Evolutionary conservation across 2,329 filamentous ascomycete genomes (phyloP), one percentile per base, ranked within the genome.

Genomic region (Penicillium sp.): DNA sequence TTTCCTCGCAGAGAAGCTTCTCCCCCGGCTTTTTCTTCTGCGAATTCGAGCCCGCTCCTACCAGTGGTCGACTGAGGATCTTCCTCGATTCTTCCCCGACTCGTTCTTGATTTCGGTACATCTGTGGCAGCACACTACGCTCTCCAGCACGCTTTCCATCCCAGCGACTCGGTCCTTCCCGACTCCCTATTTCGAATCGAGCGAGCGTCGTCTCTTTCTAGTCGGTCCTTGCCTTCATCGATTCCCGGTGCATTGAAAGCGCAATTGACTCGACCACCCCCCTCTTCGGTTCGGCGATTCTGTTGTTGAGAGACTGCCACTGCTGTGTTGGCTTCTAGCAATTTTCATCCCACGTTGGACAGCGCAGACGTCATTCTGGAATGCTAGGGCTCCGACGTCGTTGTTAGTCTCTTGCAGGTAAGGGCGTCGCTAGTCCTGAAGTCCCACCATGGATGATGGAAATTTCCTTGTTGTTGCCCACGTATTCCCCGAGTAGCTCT

Each of bases 361-460:
- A 44, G 30, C 37, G 16, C 45, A 49, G 53, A 54, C 51, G 47
- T 56, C 47, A 53, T 54, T 49, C 51, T 56, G 53, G 51, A 50
- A 56, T 56, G 53, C 49, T 45, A 48, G 47, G 44, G 30, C 39
- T 47, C 26, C 20, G 40, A 50, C 37, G 23, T 45, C 15, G 43
- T 47, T 47, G 45, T 47, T 56, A 53, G 48, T 48, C 42, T 54
- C 36, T 45, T 51, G 34, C 51, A 54, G 51, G 53, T 54, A 54
- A 56, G 51, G 45, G 31, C 17, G 40, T 47, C 20, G 11, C 23
- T 26, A 16, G 25, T 14, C 36, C 33, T 37, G 15, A 7, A 15
- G 32, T 18, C 19, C 9, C 13, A 19, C n/a, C 3, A 10, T 3
- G 19, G 21, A 20, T n/a, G 8, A 7, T 17, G 6, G 27, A n/a